Percentiles rank a stretch among this genome's conserved stretches.
Evolutionary conservation across 2,329 filamentous ascomycete genomes (phyloP).

Genomic region (Leptographium radiaticola): DNA sequence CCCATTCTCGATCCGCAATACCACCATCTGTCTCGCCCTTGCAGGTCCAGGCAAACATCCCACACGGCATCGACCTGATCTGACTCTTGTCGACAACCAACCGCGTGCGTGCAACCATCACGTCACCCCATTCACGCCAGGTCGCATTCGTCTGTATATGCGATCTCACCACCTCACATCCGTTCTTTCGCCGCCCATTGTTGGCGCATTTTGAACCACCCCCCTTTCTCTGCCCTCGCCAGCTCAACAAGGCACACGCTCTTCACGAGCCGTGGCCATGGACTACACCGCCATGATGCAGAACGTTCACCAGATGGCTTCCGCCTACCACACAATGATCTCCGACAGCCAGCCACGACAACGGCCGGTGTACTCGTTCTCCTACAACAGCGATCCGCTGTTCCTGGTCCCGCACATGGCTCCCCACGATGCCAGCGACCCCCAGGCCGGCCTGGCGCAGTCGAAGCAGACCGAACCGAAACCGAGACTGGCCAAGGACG

Average conservation of each 20-base stretch:
- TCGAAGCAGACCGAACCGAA: slow-evolving; percentile 30
- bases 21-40: background rate
- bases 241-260: background rate
- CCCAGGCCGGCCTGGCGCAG: background rate
- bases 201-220: background rate
- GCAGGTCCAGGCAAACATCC: background rate
- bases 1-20: background rate
- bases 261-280: background rate
- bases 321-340: background rate
- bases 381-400: slow-evolving; percentile 8
- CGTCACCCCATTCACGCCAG: background rate
- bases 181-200: background rate
- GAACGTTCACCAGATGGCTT: slow-evolving; percentile 4
- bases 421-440: slow-evolving; percentile 13
- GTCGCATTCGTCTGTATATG: background rate
- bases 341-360: background rate
- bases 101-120: background rate
- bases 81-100: background rate
- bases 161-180: background rate
- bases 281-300: slow-evolving; percentile 9
- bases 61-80: background rate
- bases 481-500: slow-evolving; percentile 42
- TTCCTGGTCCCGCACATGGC: slow-evolving; percentile 8
- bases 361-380: slow-evolving; percentile 4
- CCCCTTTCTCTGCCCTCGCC: background rate